These are phyloP conservation scores for Striga hermonthica DNA, from an alignment of 305 asterid genomes.

Conservation along the genomic window DNA sequence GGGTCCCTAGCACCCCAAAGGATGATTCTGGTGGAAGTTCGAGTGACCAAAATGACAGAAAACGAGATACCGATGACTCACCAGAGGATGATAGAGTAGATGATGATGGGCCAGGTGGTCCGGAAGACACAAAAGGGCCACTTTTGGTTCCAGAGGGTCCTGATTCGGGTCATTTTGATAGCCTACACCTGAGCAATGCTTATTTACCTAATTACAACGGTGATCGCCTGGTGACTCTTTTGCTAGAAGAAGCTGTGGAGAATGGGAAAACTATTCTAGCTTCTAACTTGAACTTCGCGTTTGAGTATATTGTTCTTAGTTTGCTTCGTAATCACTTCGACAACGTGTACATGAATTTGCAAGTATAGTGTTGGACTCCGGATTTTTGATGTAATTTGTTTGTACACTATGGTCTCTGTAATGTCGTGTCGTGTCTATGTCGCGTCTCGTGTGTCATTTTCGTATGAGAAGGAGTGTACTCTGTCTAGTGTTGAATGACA, in stretches of 20 bases:
- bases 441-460: neutral
- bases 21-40: conserved; percentile 69
- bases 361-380: conserved; percentile 31
- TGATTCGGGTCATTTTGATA: conserved; percentile 43
- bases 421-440: neutral
- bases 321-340: conserved; percentile 31
- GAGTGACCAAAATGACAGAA: conserved; percentile 48
- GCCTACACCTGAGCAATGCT: conserved; percentile 35
- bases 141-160: conserved; percentile 54
- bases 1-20: conserved; percentile 43
- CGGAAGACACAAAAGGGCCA: conserved; percentile 40
- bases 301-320: conserved; percentile 30
- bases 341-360: conserved; percentile 44
- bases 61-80: conserved; percentile 40
- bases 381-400: conserved; percentile 23
- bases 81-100: conserved; percentile 45
- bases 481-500: conserved; percentile 17
- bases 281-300: conserved; percentile 26
- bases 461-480: conserved; percentile 13
- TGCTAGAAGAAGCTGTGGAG: conserved; percentile 31
- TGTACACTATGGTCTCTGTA: conserved; percentile 38
- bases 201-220: conserved; percentile 24
- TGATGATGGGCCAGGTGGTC: conserved; percentile 22
- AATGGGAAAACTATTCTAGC: conserved; percentile 30
- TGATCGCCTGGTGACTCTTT: conserved; percentile 28